Base-by-base conservation (phyloP, 257 asterid genomes). In the Plantago elongata region DNA sequence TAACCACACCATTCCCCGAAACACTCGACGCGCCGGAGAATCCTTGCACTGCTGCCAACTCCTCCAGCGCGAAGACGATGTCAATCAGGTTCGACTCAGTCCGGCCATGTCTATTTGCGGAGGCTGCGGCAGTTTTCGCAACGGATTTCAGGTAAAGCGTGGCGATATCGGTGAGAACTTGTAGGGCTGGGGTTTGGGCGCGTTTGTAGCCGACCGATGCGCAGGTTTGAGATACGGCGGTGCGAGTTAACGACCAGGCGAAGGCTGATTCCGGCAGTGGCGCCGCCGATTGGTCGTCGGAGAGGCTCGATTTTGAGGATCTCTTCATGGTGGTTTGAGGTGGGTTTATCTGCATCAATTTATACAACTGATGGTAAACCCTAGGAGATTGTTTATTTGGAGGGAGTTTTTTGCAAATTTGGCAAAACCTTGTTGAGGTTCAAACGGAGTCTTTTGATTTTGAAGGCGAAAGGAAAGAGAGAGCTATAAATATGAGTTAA, bases 221-320 rank as follows among this genome's bases (percentile, higher is more conserved):
- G 69, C 85, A 84, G 63, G 81, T 82, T 71, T 84, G 93, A 40
- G 85, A 74, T 27, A 77, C 81, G 55, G 88, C 88, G 9, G 74
- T 70, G 51, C 77, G 74, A 7, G 73, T 67, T 34, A 34, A 34
- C 7, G 40, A 34, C 40, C 40, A 34, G 40, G 40, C 40, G 40
- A 4, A 34, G 8, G 40, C 1, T 34, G 40, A 34, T 34, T 34
- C 40, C 40, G 40, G 40, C 40, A 3, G 40, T 34, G 40, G 3
- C 8, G 5, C 40, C 8, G 40, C 40, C 40, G 40, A 34, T 34
- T 34, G 7, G 8, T 3, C 8, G 40, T 34, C 40, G 40, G 40
- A 34, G 40, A 34, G 5, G 7, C 4, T 34, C 40, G 40, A 34
- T 34, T 34, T 22, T 22, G 27, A 22, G 1, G 27, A 22, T 22